Evolutionary conservation across 148 eudicot species (phyloP).

Genomic region (Vaccinium macrocarpon): DNA sequence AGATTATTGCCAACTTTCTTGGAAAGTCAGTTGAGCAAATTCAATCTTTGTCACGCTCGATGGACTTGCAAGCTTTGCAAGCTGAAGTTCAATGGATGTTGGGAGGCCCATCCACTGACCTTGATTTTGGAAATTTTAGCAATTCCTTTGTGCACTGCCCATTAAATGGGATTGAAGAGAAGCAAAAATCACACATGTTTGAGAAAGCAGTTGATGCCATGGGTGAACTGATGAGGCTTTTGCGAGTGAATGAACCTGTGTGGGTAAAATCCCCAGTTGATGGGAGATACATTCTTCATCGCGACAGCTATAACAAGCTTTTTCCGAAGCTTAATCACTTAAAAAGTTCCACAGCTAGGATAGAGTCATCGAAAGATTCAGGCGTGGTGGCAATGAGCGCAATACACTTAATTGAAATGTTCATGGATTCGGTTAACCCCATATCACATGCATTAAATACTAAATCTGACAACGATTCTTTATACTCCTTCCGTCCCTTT

Average conservation of each 20-base stretch:
- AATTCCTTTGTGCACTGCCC: not conserved
- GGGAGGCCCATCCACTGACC: not conserved
- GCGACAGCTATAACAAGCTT: constrained; percentile 29
- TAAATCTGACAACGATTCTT: not conserved
- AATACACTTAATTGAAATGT: constrained; percentile 36
- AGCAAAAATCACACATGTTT: constrained; percentile 3
- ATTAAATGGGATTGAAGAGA: not conserved
- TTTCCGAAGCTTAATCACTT: constrained; percentile 21
- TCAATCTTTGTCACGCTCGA: not conserved
- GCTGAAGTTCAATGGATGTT: not conserved
- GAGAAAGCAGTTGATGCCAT: constrained; percentile 42
- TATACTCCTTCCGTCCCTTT: not conserved
- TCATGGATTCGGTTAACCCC: constrained; percentile 36
- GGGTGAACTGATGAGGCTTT: constrained; percentile 43
- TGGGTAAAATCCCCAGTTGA: constrained; percentile 42
- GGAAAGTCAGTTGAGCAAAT: constrained; percentile 13
- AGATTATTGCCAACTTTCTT: constrained; percentile 5
- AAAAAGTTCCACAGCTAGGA: constrained; percentile 18
- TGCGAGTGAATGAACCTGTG: constrained; percentile 38
- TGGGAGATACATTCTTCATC: constrained; percentile 34
- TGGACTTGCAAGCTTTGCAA: not conserved
- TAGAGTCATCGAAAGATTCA: constrained; percentile 50
- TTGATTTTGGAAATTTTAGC: not conserved
- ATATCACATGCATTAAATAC: not conserved
- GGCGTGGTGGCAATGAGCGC: constrained; percentile 39